Percentiles rank a stretch among this genome's conserved stretches.
Evolutionary conservation across 2,329 filamentous ascomycete species (phyloP).

Genomic region (Sclerotinia trifoliorum): DNA sequence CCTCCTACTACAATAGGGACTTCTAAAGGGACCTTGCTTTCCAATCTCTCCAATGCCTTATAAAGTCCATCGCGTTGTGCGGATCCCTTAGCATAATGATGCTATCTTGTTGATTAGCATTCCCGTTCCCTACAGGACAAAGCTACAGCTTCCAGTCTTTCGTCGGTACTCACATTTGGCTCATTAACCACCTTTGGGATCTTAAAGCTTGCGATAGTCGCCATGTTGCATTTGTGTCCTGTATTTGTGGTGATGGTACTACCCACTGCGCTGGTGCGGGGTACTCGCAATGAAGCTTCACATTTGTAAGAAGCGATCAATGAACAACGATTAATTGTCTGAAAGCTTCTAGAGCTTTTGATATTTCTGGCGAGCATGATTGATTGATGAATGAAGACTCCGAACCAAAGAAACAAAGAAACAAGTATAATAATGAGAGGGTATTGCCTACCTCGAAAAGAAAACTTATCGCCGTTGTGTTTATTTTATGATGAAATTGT

Average conservation of each 20-base stretch:
- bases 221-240: conserved; percentile 29
- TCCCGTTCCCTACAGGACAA: background rate
- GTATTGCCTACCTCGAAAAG: conserved; percentile 15
- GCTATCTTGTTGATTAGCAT: conserved; percentile 51
- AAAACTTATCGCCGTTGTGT: conserved; percentile 1
- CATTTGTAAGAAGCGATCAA: conserved; percentile 23
- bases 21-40: conserved; percentile 67
- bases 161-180: conserved; percentile 71
- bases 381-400: background rate
- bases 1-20: conserved; percentile 84
- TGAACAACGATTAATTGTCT: conserved; percentile 28
- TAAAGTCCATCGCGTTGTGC: conserved; percentile 73
- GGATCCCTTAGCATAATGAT: conserved; percentile 85
- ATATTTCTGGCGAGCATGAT: conserved; percentile 25
- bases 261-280: conserved; percentile 28
- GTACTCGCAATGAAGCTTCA: conserved; percentile 29
- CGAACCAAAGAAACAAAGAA: conserved; percentile 14
- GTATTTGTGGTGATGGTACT: background rate
- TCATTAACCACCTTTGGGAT: conserved; percentile 86
- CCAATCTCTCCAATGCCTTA: conserved; percentile 68
- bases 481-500: conserved; percentile 2
- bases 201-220: conserved; percentile 73
- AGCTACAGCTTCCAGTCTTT: background rate
- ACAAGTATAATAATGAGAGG: conserved; percentile 8
- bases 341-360: conserved; percentile 33